Evolutionary conservation across 2,329 filamentous ascomycete species (phyloP).

Genomic region (Chaetomium sp.): DNA sequence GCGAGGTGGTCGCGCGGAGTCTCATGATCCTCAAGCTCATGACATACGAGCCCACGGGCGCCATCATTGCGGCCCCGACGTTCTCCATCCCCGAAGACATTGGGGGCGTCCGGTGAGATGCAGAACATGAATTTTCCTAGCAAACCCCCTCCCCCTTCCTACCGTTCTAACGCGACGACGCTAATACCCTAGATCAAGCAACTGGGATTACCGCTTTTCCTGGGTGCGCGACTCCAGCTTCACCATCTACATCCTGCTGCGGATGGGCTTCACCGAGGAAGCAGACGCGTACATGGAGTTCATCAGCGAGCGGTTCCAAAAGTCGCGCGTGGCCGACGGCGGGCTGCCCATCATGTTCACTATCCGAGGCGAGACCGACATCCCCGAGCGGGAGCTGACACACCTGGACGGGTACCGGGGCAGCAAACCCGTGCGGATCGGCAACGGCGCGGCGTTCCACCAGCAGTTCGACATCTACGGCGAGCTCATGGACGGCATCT

Average conservation of each 20-base stretch:
- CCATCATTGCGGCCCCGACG: conserved; percentile 68
- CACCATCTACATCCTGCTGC: conserved; percentile 69
- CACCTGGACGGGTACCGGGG: conserved; percentile 68
- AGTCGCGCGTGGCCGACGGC: conserved; percentile 52
- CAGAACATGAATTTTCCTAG: not conserved
- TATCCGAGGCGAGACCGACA: conserved; percentile 67
- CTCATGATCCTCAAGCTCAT: conserved; percentile 70
- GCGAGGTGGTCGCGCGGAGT: conserved; percentile 64
- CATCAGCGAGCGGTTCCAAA: conserved; percentile 63
- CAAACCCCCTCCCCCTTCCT: not conserved
- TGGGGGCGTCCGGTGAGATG: conserved; percentile 48
- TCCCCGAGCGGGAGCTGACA: conserved; percentile 61
- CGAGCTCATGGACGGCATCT: conserved; percentile 70
- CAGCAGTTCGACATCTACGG: conserved; percentile 76
- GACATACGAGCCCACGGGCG: conserved; percentile 72
- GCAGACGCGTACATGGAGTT: conserved; percentile 74
- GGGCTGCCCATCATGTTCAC: conserved; percentile 76
- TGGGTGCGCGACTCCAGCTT: conserved; percentile 76
- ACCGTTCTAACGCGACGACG: not conserved
- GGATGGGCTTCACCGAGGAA: conserved; percentile 68
- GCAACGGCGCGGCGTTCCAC: conserved; percentile 70
- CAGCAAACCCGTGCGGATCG: conserved; percentile 67
- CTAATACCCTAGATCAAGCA: conserved; percentile 31
- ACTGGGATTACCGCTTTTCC: conserved; percentile 69
- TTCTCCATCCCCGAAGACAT: conserved; percentile 72